phyloP scores from a whole-genome alignment of 2,329 filamentous ascomycete genomes.

The Didymella pomorum region DNA sequence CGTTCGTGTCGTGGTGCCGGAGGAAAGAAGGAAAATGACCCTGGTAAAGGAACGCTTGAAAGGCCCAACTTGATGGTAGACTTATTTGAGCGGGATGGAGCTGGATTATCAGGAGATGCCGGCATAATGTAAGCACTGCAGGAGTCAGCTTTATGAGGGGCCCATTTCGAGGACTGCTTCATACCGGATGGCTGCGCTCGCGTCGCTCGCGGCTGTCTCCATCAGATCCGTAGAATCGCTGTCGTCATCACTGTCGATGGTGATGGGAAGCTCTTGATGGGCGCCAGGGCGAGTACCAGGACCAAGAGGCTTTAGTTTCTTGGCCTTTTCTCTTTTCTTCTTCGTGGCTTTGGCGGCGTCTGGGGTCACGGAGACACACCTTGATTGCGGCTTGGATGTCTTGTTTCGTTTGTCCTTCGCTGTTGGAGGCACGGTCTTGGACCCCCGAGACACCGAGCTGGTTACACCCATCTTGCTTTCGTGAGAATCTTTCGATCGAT shows the following conservation, averaged over 20 bases:
- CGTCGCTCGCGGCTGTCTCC: neutral
- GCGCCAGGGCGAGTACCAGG: constrained; percentile 8
- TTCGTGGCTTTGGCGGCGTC: too few relatives aligned
- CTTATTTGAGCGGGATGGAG: neutral
- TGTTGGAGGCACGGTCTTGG: neutral
- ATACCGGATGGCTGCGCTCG: neutral
- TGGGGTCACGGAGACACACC: neutral
- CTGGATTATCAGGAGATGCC: neutral
- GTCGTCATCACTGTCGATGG: constrained; percentile 20
- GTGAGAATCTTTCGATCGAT: neutral
- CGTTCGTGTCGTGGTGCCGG: neutral
- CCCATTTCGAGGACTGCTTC: neutral
- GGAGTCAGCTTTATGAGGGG: neutral
- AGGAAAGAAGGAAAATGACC: neutral
- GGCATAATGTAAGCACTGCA: neutral
- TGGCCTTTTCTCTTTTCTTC: neutral
- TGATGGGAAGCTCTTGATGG: constrained; percentile 17
- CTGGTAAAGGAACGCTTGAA: neutral
- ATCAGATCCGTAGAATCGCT: too few relatives aligned
- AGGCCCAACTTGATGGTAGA: neutral
- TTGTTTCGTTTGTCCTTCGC: constrained; percentile 5
- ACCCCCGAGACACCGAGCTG: neutral
- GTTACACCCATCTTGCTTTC: neutral
- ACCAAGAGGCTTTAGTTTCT: neutral
- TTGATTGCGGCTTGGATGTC: neutral